phyloP scores from a whole-genome alignment of 768 basidiomycete genomes.

The Naganishia kalamii region DNA sequence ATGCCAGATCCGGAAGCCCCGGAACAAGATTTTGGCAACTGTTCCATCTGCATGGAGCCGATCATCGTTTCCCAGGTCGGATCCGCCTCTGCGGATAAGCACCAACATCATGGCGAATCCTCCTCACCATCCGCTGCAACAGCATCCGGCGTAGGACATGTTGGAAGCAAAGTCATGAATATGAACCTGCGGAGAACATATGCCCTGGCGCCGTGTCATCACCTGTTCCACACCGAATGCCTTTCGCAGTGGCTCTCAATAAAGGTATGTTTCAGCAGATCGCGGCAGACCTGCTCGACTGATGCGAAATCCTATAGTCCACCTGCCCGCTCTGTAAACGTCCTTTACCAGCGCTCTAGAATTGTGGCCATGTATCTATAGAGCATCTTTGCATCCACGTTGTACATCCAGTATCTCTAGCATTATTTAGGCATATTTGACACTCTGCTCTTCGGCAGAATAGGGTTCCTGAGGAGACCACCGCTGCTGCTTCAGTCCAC shows the following conservation, averaged over 20 bases:
- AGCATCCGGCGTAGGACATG: slow-evolving; percentile 13
- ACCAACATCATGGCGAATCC: slow-evolving; percentile 38
- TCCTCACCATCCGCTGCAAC: slow-evolving; percentile 41
- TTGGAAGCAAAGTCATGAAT: slow-evolving; percentile 25
- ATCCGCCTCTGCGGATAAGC: slow-evolving; percentile 36
- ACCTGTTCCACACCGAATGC: slow-evolving; percentile 85
- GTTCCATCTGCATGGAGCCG: slow-evolving; percentile 87
- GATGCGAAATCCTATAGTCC: slow-evolving; percentile 66
- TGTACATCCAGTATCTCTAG: slow-evolving; percentile 15
- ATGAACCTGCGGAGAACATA: slow-evolving; percentile 59
- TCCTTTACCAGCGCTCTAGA: slow-evolving; percentile 68
- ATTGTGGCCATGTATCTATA: slow-evolving; percentile 2
- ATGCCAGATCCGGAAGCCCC: slow-evolving; percentile 66
- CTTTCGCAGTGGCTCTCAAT: slow-evolving; percentile 51
- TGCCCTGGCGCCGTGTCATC: slow-evolving; percentile 80
- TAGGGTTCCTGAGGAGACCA: too few species aligned
- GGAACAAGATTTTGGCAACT: slow-evolving; percentile 72
- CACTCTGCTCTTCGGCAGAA: too few species aligned
- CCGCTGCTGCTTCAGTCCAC: slow-evolving; percentile 13
- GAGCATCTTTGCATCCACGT: not conserved
- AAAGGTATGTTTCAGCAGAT: slow-evolving; percentile 52
- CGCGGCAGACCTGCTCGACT: slow-evolving; percentile 29
- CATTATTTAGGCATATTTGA: too few species aligned
- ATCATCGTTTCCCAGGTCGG: slow-evolving; percentile 54
- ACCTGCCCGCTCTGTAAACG: slow-evolving; percentile 88